phyloP scores from a whole-genome alignment of 2,329 filamentous ascomycete species.

The Cladophialophora carrionii region DNA sequence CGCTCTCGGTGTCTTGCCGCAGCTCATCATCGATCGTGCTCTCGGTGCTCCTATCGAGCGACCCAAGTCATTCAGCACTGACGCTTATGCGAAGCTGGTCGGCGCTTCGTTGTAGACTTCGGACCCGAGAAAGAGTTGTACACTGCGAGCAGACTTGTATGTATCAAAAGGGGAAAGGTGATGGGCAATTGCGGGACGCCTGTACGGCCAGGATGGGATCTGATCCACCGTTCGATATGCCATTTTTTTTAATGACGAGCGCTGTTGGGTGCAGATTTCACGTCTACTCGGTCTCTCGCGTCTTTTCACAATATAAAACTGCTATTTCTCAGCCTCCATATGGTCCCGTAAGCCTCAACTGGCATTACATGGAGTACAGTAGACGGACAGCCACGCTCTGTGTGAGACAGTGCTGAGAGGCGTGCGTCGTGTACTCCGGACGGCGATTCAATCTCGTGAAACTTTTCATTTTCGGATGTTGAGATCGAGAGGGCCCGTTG shows the following conservation, averaged over 20 bases:
- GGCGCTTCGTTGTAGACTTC: conserved; percentile 79
- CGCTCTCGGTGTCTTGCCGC: conserved; percentile 96
- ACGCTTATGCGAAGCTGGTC: conserved; percentile 91
- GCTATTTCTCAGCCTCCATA: background rate
- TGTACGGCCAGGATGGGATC: conserved; percentile 18
- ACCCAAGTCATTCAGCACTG: conserved; percentile 98
- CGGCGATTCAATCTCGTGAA: background rate
- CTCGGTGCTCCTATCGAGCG: conserved; percentile 96
- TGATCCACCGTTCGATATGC: conserved; percentile 19
- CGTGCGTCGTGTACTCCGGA: conserved; percentile 3
- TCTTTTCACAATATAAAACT: background rate
- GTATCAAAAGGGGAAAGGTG: conserved; percentile 23
- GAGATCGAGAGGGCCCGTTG: conserved; percentile 19
- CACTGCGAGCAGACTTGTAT: conserved; percentile 28
- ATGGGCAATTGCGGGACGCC: conserved; percentile 17
- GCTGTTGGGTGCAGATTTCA: conserved; percentile 19
- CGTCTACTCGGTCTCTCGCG: background rate
- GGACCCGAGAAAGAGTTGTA: conserved; percentile 26
- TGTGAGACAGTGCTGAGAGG: conserved; percentile 6
- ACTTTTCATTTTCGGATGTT: conserved; percentile 27
- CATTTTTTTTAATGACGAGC: conserved; percentile 27
- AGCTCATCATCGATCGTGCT: conserved; percentile 99
- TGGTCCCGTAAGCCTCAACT: background rate
- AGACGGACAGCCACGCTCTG: background rate
- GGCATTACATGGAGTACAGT: background rate